phyloP scores from a whole-genome alignment of 164 flowering plant species.

The Berberis vulgaris region DNA sequence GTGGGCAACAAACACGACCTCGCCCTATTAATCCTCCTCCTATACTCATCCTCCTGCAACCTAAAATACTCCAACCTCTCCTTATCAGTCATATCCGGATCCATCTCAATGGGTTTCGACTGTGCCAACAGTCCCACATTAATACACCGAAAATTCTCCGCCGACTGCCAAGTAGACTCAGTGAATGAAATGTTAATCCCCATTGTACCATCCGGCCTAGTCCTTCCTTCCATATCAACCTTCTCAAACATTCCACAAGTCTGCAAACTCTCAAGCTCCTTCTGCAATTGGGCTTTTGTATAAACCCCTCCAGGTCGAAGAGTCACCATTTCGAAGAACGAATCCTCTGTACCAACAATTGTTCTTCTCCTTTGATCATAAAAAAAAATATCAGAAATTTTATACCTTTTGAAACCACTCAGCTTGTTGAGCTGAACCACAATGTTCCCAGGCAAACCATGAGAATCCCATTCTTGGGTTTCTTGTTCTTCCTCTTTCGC shows the following conservation, averaged over 20 bases:
- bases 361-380: constrained; percentile 39
- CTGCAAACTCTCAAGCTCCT: constrained; percentile 78
- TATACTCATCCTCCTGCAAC: constrained; percentile 80
- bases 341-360: constrained; percentile 64
- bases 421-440: constrained; percentile 65
- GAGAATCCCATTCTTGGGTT: constrained; percentile 65
- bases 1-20: constrained; percentile 73
- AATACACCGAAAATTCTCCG: constrained; percentile 68
- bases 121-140: constrained; percentile 85
- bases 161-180: constrained; percentile 84
- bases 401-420: constrained; percentile 76
- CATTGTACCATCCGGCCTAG: constrained; percentile 79
- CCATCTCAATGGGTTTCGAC: constrained; percentile 67
- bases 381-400: constrained; percentile 67
- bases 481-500: constrained; percentile 48
- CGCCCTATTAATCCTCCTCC: constrained; percentile 65
- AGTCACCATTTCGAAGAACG: constrained; percentile 91
- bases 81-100: constrained; percentile 72
- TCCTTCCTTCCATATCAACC: constrained; percentile 69
- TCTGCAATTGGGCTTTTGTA: constrained; percentile 74
- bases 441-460: constrained; percentile 78
- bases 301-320: constrained; percentile 72
- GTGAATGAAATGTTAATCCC: constrained; percentile 49
- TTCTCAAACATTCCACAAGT: constrained; percentile 97
- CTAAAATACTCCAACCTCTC: constrained; percentile 56